phyloP scores from a whole-genome alignment of 805 yeast genomes.

The Candida schatavii region DNA sequence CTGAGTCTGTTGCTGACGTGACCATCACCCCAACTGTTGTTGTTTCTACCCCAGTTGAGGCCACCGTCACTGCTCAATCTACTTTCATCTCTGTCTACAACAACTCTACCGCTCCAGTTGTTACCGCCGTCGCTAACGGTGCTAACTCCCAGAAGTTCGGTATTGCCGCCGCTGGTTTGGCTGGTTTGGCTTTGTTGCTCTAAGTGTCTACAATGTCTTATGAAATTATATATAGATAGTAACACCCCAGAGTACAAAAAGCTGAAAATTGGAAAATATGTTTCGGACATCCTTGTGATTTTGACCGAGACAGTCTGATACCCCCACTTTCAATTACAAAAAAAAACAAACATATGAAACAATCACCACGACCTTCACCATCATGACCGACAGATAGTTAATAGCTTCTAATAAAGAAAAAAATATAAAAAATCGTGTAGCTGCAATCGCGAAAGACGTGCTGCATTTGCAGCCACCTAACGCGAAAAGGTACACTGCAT shows the following conservation, averaged over 20 bases:
- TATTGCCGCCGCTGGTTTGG: constrained; percentile 32
- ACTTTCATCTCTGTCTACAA: constrained; percentile 33
- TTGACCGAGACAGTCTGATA: no score
- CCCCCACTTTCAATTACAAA: no score
- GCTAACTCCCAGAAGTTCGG: constrained; percentile 6
- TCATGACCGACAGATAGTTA: no score
- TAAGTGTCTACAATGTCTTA: constrained; percentile 1
- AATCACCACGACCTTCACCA: no score
- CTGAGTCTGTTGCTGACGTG: constrained; percentile 43
- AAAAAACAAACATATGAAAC: no score
- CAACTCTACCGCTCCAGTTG: constrained; percentile 13
- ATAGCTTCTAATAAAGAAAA: no score
- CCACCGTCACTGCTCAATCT: constrained; percentile 36
- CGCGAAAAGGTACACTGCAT: no score
- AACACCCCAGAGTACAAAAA: not conserved
- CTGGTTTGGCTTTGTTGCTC: constrained; percentile 32
- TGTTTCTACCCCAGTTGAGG: constrained; percentile 45
- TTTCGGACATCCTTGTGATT: no score
- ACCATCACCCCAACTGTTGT: constrained; percentile 50
- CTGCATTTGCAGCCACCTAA: no score
- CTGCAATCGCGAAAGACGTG: no score
- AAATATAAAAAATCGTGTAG: no score
- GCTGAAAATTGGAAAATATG: constrained; percentile 1
- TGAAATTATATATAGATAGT: constrained; percentile 1
- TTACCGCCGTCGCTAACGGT: constrained; percentile 5